Base-by-base conservation (phyloP, 2,329 filamentous ascomycete genomes). In the Aspergillus aculeatus region DNA sequence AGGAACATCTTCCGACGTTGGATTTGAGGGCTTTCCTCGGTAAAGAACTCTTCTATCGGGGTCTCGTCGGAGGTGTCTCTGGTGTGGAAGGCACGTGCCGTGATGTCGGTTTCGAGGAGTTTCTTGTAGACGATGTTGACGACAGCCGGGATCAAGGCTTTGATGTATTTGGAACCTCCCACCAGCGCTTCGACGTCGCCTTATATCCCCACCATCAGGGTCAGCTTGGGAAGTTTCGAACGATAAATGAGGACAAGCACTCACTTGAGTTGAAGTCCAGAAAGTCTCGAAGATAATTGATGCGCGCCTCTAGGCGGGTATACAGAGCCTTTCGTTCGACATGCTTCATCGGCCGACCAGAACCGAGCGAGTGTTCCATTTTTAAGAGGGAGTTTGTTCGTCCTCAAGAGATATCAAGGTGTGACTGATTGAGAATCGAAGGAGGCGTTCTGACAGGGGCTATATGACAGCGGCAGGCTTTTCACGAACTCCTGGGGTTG, bases 61-160 rank as follows among this genome's bases (percentile, higher is more conserved):
- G 86, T 87, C 65, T 91, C 87, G 63, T 86, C 88, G 47, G 85
- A 86, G 9, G 82, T 84, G 57, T 81, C 80, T 50, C 81, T 75
- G 2, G 82, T 85, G 60, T 86, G 83, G 72, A 94, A 92, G 14
- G 89, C 89, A 56, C 89, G 84, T 1, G 91, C 89, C 4, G 91
- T 95, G 73, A 94, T 91, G 71, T 94, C 91, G 75, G 90, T 91
- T 69, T 87, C 85, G 11, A 94, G 80, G 0, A 95, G 83, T 72
- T 94, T 94, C 70, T 87, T 87, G 80, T 94, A 95, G 35, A 94
- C 89, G 61, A 92, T 90, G 75, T 93, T 92, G 69, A 94, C 90
- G 23, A 95, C 84, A 50, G 90, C 88, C 1, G 91, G 91, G 64
- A 94, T 92, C 32, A 94, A 83, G n/a, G 88, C 86, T 69, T 89